Percentiles rank a stretch among this genome's conserved stretches.
phyloP scores from a whole-genome alignment of 768 basidiomycete genomes.

The Naganishia kalamii region DNA sequence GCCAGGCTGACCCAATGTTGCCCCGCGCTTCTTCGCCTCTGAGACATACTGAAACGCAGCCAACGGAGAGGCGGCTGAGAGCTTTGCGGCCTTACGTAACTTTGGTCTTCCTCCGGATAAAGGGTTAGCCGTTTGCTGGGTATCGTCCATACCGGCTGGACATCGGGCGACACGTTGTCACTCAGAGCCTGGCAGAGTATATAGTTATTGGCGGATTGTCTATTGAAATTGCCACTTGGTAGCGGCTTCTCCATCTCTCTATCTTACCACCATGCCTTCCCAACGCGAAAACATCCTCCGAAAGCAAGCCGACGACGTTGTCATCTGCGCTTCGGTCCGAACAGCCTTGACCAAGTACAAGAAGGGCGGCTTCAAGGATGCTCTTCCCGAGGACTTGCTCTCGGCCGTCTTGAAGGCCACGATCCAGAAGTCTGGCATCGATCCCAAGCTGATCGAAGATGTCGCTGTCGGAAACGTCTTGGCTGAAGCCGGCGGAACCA shows the following conservation, averaged over 20 bases:
- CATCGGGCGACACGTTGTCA: no score
- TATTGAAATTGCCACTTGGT: no score
- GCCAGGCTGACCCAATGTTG: not conserved
- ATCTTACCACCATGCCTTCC: not conserved
- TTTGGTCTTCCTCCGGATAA: not conserved
- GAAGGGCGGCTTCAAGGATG: constrained; percentile 89
- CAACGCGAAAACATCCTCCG: constrained; percentile 21
- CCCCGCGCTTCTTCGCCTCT: not conserved
- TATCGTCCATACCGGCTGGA: not conserved
- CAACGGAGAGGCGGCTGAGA: not conserved
- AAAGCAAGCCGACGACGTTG: constrained; percentile 28
- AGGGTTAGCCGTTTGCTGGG: not conserved
- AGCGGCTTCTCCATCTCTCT: not conserved
- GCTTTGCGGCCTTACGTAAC: not conserved
- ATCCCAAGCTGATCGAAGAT: constrained; percentile 77
- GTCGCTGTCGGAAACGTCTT: constrained; percentile 82
- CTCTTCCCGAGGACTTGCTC: constrained; percentile 72
- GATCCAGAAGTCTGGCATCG: constrained; percentile 61
- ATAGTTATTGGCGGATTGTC: no score
- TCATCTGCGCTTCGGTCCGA: constrained; percentile 28
- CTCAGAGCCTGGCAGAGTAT: no score
- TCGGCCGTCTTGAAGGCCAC: constrained; percentile 68
- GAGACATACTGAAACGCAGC: not conserved
- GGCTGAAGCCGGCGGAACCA: constrained; percentile 76
- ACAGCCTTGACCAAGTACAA: constrained; percentile 42